Evolutionary conservation across 495 filamentous ascomycete species (phyloP), one percentile per base, ranked within the genome.

Genomic region (Aspergillus panamensis): DNA sequence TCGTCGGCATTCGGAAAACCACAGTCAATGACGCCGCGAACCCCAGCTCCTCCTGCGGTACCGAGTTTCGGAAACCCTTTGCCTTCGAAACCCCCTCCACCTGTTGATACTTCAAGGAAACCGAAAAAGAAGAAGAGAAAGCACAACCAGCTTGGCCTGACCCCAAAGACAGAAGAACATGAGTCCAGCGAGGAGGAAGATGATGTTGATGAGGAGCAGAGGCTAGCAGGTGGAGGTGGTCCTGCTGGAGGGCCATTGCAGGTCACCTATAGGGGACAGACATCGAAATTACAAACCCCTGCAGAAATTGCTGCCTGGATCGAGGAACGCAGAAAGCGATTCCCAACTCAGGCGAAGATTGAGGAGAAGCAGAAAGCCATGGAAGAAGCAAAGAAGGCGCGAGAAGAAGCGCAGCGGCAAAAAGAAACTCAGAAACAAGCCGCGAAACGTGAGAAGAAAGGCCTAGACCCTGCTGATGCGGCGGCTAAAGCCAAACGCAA

Each of bases 261-360:
- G 55, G 72, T 82, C 52, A 73, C 73, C 3, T 79, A 70, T 56
- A 69, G 63, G 29, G 73, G 75, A 48, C 66, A 64, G 17, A 82
- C 74, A 1, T 65, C 75, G 5, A 77, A 63, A 0, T 58, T 76
- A 42, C 72, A 87, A 75, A 68, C 82, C 70, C 67, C 80, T 3
- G 73, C 82, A n/a, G 91, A 95, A 55, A 79, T 96, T 54, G 80
- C 82, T 12, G 82, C 84, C 17, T 96, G 90, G 88, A 84, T 95
- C 54, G 84, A 82, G 40, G 90, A 94, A 67, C 84, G 92, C 20
- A 86, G 81, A 64, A 87, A 85, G 62, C 84, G 84, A 16, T 96
- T 80, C 66, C 92, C 92, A 3, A 96, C 91, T 0, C 80, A 84
- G 68, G 82, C 82, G 53, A 82, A 86, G 44, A 62, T 77, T 19